Evolutionary conservation across 345 rosid genomes (phyloP).

Genomic region (Erysimum cheiranthoides): DNA sequence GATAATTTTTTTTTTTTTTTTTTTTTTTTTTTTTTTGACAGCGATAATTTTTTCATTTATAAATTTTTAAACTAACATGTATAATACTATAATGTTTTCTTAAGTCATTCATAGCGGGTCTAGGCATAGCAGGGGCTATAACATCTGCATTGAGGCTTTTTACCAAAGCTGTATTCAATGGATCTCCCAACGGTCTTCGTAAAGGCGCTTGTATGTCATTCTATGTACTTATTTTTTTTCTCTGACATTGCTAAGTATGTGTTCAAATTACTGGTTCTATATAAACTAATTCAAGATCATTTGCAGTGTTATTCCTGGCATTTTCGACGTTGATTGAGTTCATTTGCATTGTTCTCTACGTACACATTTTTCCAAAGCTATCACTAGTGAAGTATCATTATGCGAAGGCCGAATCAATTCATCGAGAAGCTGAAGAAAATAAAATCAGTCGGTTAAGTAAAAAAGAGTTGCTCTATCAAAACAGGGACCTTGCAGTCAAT

Average conservation of each 20-base stretch:
- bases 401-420: constrained; percentile 60
- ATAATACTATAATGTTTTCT: not conserved
- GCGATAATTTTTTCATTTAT: not conserved
- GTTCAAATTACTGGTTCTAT: not conserved
- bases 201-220: constrained; percentile 54
- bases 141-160: constrained; percentile 74
- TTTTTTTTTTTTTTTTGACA: too few species aligned
- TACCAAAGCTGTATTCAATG: constrained; percentile 69
- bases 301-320: constrained; percentile 70
- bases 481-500: constrained; percentile 61
- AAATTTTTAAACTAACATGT: not conserved
- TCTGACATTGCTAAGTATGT: not conserved
- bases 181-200: constrained; percentile 65
- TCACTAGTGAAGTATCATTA: constrained; percentile 74
- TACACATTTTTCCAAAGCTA: constrained; percentile 62
- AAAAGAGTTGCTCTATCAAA: constrained; percentile 55
- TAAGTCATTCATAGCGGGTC: constrained; percentile 76
- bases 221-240: not conserved
- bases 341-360: constrained; percentile 60
- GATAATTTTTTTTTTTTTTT: too few species aligned
- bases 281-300: not conserved
- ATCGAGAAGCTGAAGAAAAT: constrained; percentile 56
- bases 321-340: constrained; percentile 64
- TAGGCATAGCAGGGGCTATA: constrained; percentile 77
- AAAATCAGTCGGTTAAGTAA: constrained; percentile 63